Conservation (phyloP, 140 eudicot genomes). For the Senecio squalidus region DNA sequence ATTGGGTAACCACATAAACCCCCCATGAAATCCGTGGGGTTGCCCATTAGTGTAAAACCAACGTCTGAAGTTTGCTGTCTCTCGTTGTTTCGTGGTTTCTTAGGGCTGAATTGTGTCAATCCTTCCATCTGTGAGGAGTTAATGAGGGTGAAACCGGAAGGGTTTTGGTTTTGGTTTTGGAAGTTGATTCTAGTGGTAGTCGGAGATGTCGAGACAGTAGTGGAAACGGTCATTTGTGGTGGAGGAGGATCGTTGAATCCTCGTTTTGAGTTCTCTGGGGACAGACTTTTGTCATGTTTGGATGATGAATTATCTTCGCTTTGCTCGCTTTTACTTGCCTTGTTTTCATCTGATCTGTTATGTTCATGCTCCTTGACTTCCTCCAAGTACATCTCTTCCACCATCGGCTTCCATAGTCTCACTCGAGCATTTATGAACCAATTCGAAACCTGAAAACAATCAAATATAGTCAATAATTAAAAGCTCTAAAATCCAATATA, state of each 20-base stretch:
- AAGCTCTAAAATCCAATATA: neutral
- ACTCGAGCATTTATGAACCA: constrained; percentile 99
- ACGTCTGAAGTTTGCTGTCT: constrained; percentile 27
- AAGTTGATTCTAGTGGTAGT: constrained; percentile 33
- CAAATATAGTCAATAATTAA: neutral
- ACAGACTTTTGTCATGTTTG: constrained; percentile 26
- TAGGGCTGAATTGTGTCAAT: constrained; percentile 42
- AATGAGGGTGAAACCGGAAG: constrained; percentile 48
- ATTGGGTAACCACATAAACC: constrained; percentile 68
- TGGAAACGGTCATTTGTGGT: constrained; percentile 33
- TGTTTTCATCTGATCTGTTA: constrained; percentile 30
- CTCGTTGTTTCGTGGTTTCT: constrained; percentile 48
- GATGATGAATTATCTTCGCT: constrained; percentile 40
- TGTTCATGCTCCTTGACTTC: constrained; percentile 67
- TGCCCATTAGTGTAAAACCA: constrained; percentile 50
- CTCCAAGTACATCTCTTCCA: constrained; percentile 93
- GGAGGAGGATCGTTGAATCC: constrained; percentile 31
- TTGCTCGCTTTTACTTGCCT: constrained; percentile 35
- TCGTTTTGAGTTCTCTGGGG: constrained; percentile 29
- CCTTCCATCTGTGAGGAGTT: constrained; percentile 62
- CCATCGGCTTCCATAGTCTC: constrained; percentile 97
- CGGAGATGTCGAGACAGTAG: constrained; percentile 36
- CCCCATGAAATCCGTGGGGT: constrained; percentile 71
- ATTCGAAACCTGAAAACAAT: constrained; percentile 58
- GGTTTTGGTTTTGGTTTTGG: constrained; percentile 41